Base-by-base conservation (phyloP, 139 green algal species). In the Chlorella sp. region DNA sequence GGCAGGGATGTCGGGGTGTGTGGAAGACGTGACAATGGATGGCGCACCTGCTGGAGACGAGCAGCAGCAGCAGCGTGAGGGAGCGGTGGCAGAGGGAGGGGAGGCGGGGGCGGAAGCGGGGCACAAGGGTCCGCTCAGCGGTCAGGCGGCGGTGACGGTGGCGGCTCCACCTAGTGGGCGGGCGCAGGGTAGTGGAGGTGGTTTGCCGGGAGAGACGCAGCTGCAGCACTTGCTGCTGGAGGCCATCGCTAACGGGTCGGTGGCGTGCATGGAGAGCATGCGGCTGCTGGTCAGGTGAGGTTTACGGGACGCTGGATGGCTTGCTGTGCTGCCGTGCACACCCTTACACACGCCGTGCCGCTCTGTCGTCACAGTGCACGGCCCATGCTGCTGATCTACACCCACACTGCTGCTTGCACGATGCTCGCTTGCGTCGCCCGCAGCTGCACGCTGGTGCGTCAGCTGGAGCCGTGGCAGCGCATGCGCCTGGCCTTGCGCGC, bases 141-240 rank as follows among this genome's bases (percentile, higher is more conserved):
- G n/a, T n/a, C n/a, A n/a, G n/a, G n/a, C n/a, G n/a, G n/a, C n/a
- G n/a, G n/a, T n/a, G n/a, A n/a, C n/a, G n/a, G n/a, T n/a, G n/a
- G n/a, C n/a, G n/a, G n/a, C n/a, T n/a, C n/a, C n/a, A n/a, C 42
- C 42, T 24, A 55, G 42, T 17, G 10, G 42, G 17, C 10, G 10
- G 42, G 10, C 42, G 17, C 42, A 55, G 42, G 42, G 42, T 55
- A 17, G 17, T 55, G 42, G 10, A 17, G 10, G 10, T 10, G 42
- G 42, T 17, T 17, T 55, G 42, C 42, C 42, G 10, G 42, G 17
- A 55, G 73, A 77, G 69, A 76, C 72, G 6, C 78, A 85, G 30
- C 76, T 92, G 72, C 73, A 92, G 81, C 79, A 80, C 23, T 70
- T 90, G 74, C 80, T 92, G 35, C 75, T 92, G 64, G 87, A 92